Percentiles rank a stretch among this genome's conserved stretches.
These are phyloP conservation scores for Colletotrichum brevisporum DNA, from an alignment of 2,329 filamentous ascomycete genomes.

Conservation along the genomic window DNA sequence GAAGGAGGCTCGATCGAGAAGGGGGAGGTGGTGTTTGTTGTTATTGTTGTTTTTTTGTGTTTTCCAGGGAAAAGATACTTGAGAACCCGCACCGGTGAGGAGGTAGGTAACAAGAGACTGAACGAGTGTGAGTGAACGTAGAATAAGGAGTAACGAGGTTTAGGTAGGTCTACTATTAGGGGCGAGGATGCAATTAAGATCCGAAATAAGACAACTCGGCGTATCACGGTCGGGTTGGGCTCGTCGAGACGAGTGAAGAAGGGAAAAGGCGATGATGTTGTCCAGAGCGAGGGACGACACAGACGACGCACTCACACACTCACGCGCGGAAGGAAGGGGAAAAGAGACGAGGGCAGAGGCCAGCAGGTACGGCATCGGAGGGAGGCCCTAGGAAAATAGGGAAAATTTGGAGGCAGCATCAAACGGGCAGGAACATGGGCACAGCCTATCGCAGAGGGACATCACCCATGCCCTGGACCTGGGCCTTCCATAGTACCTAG, in stretches of 20 bases:
- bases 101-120: conserved; percentile 23
- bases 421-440: conserved; percentile 34
- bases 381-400: conserved; percentile 34
- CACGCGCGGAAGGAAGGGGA: conserved; percentile 24
- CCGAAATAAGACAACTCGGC: conserved; percentile 27
- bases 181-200: conserved; percentile 21
- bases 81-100: conserved; percentile 7
- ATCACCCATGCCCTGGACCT: conserved; percentile 21
- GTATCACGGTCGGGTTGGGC: conserved; percentile 11
- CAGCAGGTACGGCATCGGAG: conserved; percentile 30
- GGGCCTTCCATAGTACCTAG: conserved; percentile 11
- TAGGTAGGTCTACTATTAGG: conserved; percentile 38
- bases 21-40: not conserved
- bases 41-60: not conserved
- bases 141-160: conserved; percentile 5
- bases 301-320: conserved; percentile 24
- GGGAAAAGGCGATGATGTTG: conserved; percentile 27
- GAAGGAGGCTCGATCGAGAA: conserved; percentile 28
- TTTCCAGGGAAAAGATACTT: conserved; percentile 8
- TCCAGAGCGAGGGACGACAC: conserved; percentile 26
- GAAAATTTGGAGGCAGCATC: conserved; percentile 31
- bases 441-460: conserved; percentile 34
- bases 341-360: conserved; percentile 16
- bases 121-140: conserved; percentile 35
- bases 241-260: conserved; percentile 31